These are phyloP conservation scores for Pichia scutulata DNA, from an alignment of 805 yeast genomes.

Conservation along the genomic window DNA sequence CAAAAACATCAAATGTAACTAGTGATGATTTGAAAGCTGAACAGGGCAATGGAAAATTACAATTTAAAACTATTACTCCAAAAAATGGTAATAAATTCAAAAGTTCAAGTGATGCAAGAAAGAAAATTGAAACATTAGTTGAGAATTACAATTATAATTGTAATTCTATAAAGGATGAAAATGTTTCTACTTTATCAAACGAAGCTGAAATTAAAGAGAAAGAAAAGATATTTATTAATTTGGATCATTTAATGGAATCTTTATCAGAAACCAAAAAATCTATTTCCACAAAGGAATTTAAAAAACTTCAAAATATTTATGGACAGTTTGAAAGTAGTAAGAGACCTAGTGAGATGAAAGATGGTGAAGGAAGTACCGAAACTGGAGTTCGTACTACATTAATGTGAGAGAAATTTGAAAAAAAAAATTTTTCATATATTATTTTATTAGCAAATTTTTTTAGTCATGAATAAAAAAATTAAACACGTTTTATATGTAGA, in stretches of 20 bases:
- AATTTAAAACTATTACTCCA: constrained; percentile 19
- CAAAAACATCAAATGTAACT: constrained; percentile 20
- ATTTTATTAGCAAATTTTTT: not conserved
- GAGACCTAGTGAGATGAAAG: constrained; percentile 83
- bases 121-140: constrained; percentile 16
- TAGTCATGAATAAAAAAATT: not conserved
- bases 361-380: constrained; percentile 70
- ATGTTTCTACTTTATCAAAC: not conserved
- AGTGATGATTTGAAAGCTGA: constrained; percentile 3
- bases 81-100: not conserved
- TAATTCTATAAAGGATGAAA: constrained; percentile 9
- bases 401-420: constrained; percentile 42
- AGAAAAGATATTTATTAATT: constrained; percentile 37
- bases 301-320: constrained; percentile 58
- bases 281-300: constrained; percentile 64
- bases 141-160: constrained; percentile 14
- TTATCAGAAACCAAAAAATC: constrained; percentile 80
- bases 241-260: constrained; percentile 53
- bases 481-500: not conserved
- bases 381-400: constrained; percentile 81
- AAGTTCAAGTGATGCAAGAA: constrained; percentile 12
- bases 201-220: constrained; percentile 26
- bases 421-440: not conserved
- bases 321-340: constrained; percentile 52
- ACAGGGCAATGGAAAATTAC: not conserved